Evolutionary conservation across 2,329 filamentous ascomycete species (phyloP), one percentile per base, ranked within the genome.

Genomic region (Berkeleyomyces basicola): DNA sequence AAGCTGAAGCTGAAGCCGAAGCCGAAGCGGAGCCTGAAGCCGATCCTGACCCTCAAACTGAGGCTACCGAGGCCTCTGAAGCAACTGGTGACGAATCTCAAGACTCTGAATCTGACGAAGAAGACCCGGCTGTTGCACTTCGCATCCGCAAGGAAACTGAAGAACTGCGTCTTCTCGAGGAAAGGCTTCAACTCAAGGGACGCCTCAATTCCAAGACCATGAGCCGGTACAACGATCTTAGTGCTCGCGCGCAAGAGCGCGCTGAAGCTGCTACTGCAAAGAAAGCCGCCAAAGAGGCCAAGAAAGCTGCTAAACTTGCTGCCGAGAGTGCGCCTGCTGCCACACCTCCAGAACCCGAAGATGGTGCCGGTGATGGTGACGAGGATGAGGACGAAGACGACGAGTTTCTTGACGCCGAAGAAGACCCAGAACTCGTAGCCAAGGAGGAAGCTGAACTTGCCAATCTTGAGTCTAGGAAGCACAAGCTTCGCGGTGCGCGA

Each of bases 381-480:
- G 59, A 61, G 9, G 40, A 55, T 14, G 49, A 59, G 1, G 57
- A 44, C 42, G 23, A 33, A 31, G 58, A 59, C 6, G 33, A 51
- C 31, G 61, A 65, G 14, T 61, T 61, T 46, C 40, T 51, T 14
- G 63, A 65, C 47, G 61, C 57, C 10, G 55, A 65, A 36, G 63
- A 65, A 58, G 63, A 65, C 31, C 49, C 63, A 9, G 58, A 44
- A n/a, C 10, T 61, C 31, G 23, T 63, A 2, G 74, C 71, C 53
- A 70, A 70, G 11, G 69, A 71, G 46, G 73, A 69, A 16, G 71
- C 67, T 7, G 73, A 73, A 47, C 73, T 73, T 16, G 73, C 72
- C n/a, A 67, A 69, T 14, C 69, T 72, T 67, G 70, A 73, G 42
- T 68, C 70, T 58, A 69, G 70, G 31, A 68, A 61, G 33, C 23